phyloP scores from a whole-genome alignment of 768 basidiomycete species.

The Crucibulum laeve region DNA sequence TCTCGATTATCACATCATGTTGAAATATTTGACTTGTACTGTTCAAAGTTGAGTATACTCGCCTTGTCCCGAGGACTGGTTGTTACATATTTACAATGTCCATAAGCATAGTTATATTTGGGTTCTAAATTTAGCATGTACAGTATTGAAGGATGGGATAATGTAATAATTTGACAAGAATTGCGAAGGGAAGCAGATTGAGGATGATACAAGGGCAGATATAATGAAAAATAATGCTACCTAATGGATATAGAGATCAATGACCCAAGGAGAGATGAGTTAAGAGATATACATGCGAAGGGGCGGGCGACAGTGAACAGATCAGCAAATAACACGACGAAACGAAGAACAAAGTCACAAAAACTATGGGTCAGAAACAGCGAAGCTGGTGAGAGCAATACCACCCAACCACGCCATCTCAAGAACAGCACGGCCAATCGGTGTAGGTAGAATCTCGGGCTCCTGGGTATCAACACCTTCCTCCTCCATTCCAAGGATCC shows the following conservation, averaged over 20 bases:
- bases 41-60: too few species aligned
- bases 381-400: conserved; percentile 49
- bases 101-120: not conserved
- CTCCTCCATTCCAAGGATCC: conserved; percentile 16
- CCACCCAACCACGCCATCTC: conserved; percentile 56
- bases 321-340: too few species aligned
- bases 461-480: conserved; percentile 40
- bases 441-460: conserved; percentile 40
- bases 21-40: too few species aligned
- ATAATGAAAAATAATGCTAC: too few species aligned
- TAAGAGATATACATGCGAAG: too few species aligned
- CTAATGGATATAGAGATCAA: too few species aligned
- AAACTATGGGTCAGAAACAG: conserved; percentile 12
- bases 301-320: too few species aligned
- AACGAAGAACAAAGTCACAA: not conserved
- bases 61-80: too few species aligned
- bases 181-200: not conserved
- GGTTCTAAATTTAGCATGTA: not conserved
- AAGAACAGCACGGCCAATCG: conserved; percentile 48
- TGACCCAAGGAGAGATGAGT: too few species aligned
- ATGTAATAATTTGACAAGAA: conserved; percentile 1
- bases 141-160: not conserved
- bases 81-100: conserved; percentile 3
- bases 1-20: too few species aligned
- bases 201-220: not conserved